Evolutionary conservation across 2,329 filamentous ascomycete species (phyloP).

Genomic region (Curvularia eragrostidis): DNA sequence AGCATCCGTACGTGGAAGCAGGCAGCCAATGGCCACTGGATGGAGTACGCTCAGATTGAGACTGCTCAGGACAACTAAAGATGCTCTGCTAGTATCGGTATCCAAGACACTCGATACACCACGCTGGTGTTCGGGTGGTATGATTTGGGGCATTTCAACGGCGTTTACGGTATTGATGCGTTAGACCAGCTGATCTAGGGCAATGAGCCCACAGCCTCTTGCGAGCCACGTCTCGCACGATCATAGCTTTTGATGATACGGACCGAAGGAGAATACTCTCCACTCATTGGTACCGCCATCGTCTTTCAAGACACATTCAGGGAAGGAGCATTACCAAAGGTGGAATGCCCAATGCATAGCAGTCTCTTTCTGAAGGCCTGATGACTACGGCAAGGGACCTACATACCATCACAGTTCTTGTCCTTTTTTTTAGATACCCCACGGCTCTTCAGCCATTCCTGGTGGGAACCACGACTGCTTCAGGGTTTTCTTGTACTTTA

Average conservation of each 20-base stretch:
- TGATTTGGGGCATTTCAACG: background rate
- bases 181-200: background rate
- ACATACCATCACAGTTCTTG: constrained; percentile 14
- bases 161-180: constrained; percentile 8
- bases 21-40: constrained; percentile 56
- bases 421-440: constrained; percentile 37
- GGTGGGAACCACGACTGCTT: constrained; percentile 8
- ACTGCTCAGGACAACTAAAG: constrained; percentile 41
- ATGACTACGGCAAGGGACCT: too few relatives aligned
- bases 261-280: too few relatives aligned
- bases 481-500: background rate
- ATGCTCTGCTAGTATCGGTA: background rate
- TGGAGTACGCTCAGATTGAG: constrained; percentile 58
- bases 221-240: background rate
- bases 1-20: constrained; percentile 60
- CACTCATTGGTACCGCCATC: background rate
- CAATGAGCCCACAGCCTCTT: background rate
- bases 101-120: background rate
- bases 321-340: background rate
- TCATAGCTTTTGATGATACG: background rate
- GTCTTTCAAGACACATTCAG: constrained; percentile 25
- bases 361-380: background rate
- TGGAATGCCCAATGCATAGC: constrained; percentile 5
- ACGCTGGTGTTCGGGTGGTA: background rate
- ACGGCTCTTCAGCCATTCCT: constrained; percentile 14